Percentiles rank a stretch among this genome's conserved stretches.
Conservation (phyloP, 2,329 filamentous ascomycete genomes). For the Ceratocystis harringtonii region DNA sequence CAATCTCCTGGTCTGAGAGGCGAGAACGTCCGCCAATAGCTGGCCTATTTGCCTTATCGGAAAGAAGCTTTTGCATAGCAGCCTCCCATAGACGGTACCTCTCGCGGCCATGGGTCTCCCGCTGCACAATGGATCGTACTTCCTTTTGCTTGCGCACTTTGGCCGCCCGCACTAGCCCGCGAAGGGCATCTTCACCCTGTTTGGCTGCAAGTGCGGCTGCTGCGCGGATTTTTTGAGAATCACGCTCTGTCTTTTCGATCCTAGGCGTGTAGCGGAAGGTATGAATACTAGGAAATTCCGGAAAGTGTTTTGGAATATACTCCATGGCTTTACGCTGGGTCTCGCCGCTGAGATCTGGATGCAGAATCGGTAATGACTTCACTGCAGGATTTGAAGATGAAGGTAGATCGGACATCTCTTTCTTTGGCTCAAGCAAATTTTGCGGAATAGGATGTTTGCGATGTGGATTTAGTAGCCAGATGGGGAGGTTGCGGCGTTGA, state of each 20-base stretch:
- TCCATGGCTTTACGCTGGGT: slow-evolving; percentile 38
- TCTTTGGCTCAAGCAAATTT: slow-evolving; percentile 27
- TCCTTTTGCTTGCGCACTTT: slow-evolving; percentile 52
- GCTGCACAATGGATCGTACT: slow-evolving; percentile 40
- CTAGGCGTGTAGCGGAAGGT: slow-evolving; percentile 47
- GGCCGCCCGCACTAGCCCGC: slow-evolving; percentile 43
- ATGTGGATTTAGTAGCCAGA: slow-evolving; percentile 40
- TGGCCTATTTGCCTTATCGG: slow-evolving; percentile 20
- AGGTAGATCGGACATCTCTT: slow-evolving; percentile 13
- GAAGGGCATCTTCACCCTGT: slow-evolving; percentile 46
- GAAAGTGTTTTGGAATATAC: slow-evolving; percentile 45
- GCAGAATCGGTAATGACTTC: slow-evolving; percentile 32
- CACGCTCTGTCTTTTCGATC: slow-evolving; percentile 28
- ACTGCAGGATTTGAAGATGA: slow-evolving; percentile 22
- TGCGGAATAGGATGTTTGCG: slow-evolving; percentile 37
- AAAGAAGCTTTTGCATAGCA: slow-evolving; percentile 43
- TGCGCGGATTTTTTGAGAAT: slow-evolving; percentile 43
- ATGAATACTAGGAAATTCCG: slow-evolving; percentile 48
- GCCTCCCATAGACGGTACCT: slow-evolving; percentile 46
- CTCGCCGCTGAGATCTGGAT: slow-evolving; percentile 42
- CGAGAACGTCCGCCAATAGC: slow-evolving; percentile 2
- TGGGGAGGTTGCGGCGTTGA: slow-evolving; percentile 35
- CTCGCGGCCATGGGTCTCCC: slow-evolving; percentile 36
- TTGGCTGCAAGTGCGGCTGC: slow-evolving; percentile 45
- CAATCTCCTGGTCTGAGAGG: slow-evolving; percentile 31